Conservation (phyloP, 306 rosid species). For the Rosa chinensis region DNA sequence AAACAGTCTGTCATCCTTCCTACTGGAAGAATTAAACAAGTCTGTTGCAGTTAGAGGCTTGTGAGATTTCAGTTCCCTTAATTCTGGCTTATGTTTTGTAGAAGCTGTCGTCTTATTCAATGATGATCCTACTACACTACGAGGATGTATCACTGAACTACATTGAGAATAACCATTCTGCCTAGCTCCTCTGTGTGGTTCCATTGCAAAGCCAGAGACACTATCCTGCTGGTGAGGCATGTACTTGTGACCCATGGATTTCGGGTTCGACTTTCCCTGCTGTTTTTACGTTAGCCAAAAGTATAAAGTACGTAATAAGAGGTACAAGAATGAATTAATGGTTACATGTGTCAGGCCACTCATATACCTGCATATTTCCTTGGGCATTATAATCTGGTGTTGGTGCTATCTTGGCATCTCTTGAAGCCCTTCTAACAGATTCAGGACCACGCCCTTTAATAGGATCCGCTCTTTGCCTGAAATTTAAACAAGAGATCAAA, state of each 20-base stretch:
- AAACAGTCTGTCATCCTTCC: constrained; percentile 35
- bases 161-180: constrained; percentile 43
- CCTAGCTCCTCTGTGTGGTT: constrained; percentile 28
- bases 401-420: constrained; percentile 40
- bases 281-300: constrained; percentile 22
- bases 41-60: constrained; percentile 38
- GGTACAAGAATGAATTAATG: background rate
- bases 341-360: background rate
- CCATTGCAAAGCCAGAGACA: constrained; percentile 38
- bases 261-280: constrained; percentile 56
- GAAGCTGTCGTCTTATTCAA: constrained; percentile 38
- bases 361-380: constrained; percentile 53
- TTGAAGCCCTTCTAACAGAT: constrained; percentile 56
- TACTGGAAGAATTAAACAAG: constrained; percentile 30
- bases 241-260: constrained; percentile 33
- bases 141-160: constrained; percentile 35
- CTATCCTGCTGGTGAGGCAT: constrained; percentile 36
- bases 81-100: constrained; percentile 32
- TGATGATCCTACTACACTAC: constrained; percentile 32
- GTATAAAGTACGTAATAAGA: constrained; percentile 11
- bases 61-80: constrained; percentile 48
- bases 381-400: constrained; percentile 50
- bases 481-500: constrained; percentile 10
- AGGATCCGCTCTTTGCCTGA: constrained; percentile 57
- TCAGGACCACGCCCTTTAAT: constrained; percentile 54